A percentile compares a stretch with the other conserved stretches of the same genome.
These are phyloP conservation scores for Torrubiella hemipterigena DNA, from an alignment of 2,329 filamentous ascomycete genomes.

Conservation along the genomic window DNA sequence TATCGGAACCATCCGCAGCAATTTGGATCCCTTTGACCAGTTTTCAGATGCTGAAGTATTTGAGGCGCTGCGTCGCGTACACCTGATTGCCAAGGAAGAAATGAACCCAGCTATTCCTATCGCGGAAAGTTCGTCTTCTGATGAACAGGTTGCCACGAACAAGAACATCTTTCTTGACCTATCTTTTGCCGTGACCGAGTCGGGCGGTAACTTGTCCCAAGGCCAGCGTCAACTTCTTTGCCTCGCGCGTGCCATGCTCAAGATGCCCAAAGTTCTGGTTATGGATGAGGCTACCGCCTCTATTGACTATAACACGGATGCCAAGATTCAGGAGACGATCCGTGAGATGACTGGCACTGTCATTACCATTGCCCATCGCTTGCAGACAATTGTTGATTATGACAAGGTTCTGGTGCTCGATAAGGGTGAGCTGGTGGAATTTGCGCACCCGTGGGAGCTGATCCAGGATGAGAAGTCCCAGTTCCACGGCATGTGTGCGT, in stretches of 20 bases:
- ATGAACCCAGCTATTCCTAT: constrained; percentile 16
- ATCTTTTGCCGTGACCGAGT: constrained; percentile 72
- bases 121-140: constrained; percentile 10
- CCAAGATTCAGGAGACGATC: constrained; percentile 93
- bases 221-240: constrained; percentile 92
- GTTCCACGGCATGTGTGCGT: constrained; percentile 54
- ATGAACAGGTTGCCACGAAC: constrained; percentile 48
- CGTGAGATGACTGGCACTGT: constrained; percentile 89
- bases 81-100: constrained; percentile 60
- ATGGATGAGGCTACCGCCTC: constrained; percentile 98
- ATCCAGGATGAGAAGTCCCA: constrained; percentile 56
- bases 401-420: constrained; percentile 95
- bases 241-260: constrained; percentile 83
- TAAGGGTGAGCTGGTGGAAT: constrained; percentile 78
- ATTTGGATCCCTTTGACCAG: constrained; percentile 81
- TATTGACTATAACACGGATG: constrained; percentile 91
- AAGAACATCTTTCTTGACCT: constrained; percentile 92
- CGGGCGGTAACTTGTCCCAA: constrained; percentile 87
- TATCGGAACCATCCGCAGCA: constrained; percentile 80
- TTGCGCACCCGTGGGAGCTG: constrained; percentile 76
- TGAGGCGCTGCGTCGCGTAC: constrained; percentile 72
- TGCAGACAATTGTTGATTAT: constrained; percentile 96
- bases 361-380: constrained; percentile 88
- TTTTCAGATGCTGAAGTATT: constrained; percentile 91
- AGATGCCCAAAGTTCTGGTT: constrained; percentile 79